Conservation (phyloP, 169 alveolate genomes). For the Cryptosporidium canis region DNA sequence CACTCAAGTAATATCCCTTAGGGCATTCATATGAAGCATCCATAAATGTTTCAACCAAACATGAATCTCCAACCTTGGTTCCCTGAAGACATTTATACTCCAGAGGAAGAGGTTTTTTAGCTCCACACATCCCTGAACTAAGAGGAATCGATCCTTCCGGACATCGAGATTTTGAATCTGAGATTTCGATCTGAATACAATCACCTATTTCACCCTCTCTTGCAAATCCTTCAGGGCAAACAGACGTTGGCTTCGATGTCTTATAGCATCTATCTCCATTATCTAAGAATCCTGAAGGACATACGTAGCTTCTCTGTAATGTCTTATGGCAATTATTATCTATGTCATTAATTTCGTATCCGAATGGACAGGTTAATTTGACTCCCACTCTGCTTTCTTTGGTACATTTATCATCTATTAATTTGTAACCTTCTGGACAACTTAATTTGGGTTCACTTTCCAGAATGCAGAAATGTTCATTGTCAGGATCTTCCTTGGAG, state of each 20-base stretch:
- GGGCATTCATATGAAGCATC: constrained; percentile 56
- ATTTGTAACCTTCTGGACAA: constrained; percentile 58
- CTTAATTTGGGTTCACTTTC: neutral
- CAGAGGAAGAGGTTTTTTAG: constrained; percentile 46
- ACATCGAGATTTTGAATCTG: constrained; percentile 21
- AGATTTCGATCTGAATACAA: constrained; percentile 18
- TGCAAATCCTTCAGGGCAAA: constrained; percentile 27
- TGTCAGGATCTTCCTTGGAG: constrained; percentile 12
- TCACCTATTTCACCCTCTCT: constrained; percentile 36
- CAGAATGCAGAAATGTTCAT: constrained; percentile 31
- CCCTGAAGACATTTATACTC: constrained; percentile 37
- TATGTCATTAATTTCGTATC: constrained; percentile 8
- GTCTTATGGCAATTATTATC: constrained; percentile 43
- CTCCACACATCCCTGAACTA: constrained; percentile 9
- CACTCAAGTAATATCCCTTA: constrained; percentile 38
- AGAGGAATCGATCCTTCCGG: constrained; percentile 20
- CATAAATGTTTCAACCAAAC: constrained; percentile 30
- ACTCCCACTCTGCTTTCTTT: neutral
- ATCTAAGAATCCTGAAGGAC: constrained; percentile 70
- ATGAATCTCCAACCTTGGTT: constrained; percentile 49
- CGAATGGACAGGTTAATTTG: constrained; percentile 21
- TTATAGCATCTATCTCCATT: constrained; percentile 42
- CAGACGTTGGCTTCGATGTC: constrained; percentile 19
- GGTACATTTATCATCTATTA: neutral
- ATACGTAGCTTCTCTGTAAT: constrained; percentile 1